phyloP scores from a whole-genome alignment of 2,329 filamentous ascomycete species.

The Monosporascus sp. region DNA sequence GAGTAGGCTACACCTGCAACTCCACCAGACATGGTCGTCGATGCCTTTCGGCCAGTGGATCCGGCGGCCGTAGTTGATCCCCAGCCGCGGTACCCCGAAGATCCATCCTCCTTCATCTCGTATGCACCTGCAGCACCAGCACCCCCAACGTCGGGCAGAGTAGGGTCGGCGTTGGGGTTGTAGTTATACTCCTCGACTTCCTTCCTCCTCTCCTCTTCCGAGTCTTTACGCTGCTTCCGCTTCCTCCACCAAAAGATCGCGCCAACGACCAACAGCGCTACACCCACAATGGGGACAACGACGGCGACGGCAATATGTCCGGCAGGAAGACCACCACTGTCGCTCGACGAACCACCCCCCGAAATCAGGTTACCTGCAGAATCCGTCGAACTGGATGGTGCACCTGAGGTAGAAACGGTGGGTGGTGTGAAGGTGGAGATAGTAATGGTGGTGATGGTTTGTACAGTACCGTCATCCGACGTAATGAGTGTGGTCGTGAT shows the following conservation, averaged over 20 bases:
- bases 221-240: slow-evolving; percentile 77
- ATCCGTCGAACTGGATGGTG: slow-evolving; percentile 9
- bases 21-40: slow-evolving; percentile 82
- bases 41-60: slow-evolving; percentile 73
- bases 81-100: slow-evolving; percentile 88
- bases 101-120: slow-evolving; percentile 73
- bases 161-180: slow-evolving; percentile 95
- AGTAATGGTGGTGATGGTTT: slow-evolving; percentile 13
- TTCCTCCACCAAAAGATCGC: slow-evolving; percentile 83
- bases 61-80: slow-evolving; percentile 67
- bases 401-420: slow-evolving; percentile 4
- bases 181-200: slow-evolving; percentile 97
- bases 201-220: slow-evolving; percentile 84
- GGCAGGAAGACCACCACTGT: slow-evolving; percentile 48
- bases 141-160: slow-evolving; percentile 50
- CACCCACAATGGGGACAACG: slow-evolving; percentile 84
- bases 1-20: slow-evolving; percentile 61
- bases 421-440: slow-evolving; percentile 18
- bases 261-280: slow-evolving; percentile 71
- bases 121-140: slow-evolving; percentile 47
- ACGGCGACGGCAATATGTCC: slow-evolving; percentile 88
- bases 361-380: slow-evolving; percentile 13
- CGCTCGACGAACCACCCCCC: slow-evolving; percentile 12
- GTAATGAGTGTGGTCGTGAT: slow-evolving; percentile 2
- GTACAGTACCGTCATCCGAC: slow-evolving; percentile 2